phyloP scores from a whole-genome alignment of 2,329 filamentous ascomycete genomes.

The Zymoseptoria ardabiliae region DNA sequence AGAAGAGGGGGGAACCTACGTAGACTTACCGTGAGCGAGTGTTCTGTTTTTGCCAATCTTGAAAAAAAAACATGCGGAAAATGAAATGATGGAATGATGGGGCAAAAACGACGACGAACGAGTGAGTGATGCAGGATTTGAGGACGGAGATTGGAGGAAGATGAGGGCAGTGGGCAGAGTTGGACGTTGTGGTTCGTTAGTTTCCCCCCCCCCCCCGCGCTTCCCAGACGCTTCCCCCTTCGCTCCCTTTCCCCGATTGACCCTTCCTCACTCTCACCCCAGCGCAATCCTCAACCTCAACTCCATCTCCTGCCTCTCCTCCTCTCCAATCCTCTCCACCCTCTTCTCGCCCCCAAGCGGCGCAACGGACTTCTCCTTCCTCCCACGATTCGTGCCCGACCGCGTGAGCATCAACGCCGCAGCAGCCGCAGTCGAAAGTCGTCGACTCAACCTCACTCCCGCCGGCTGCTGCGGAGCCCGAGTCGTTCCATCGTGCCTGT shows the following conservation, averaged over 20 bases:
- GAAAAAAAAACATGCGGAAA: no score
- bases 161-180: not conserved
- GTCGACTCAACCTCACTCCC: not conserved
- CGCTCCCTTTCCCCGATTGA: not conserved
- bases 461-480: no score
- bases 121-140: no score
- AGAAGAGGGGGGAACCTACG: conserved; percentile 10
- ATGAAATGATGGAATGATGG: no score
- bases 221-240: not conserved
- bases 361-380: not conserved
- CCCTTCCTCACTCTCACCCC: conserved; percentile 1
- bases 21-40: conserved; percentile 25
- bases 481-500: no score
- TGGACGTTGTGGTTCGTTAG: not conserved
- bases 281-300: not conserved
- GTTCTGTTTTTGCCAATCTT: conserved; percentile 2
- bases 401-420: not conserved
- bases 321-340: not conserved
- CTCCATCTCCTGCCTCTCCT: not conserved
- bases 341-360: not conserved
- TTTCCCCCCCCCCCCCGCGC: no score
- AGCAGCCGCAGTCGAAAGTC: not conserved
- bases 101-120: no score
- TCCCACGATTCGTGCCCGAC: not conserved
- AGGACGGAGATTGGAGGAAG: conserved; percentile 1